Conservation (phyloP, 1,284 basidiomycete species). For the Cutaneotrichosporon sp. region DNA sequence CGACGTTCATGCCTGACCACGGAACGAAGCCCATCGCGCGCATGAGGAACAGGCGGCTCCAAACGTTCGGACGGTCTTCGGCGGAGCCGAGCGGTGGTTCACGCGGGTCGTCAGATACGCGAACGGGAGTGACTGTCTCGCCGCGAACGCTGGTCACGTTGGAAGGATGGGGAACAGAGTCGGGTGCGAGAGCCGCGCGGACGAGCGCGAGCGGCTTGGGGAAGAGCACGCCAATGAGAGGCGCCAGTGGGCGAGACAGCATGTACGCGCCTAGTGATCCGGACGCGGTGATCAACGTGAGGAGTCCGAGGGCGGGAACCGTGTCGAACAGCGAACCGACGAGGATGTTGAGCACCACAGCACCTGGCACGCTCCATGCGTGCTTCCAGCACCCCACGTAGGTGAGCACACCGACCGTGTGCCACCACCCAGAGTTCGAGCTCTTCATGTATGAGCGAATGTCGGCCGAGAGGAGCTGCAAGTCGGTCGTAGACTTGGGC, state of each 20-base stretch:
- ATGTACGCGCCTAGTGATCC: slow-evolving; percentile 78
- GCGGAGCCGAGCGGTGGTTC: slow-evolving; percentile 31
- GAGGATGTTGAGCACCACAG: slow-evolving; percentile 88
- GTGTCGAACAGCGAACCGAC: slow-evolving; percentile 81
- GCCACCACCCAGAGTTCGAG: slow-evolving; percentile 48
- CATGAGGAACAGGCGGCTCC: slow-evolving; percentile 79
- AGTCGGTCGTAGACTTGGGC: slow-evolving; percentile 52
- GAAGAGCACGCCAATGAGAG: slow-evolving; percentile 73
- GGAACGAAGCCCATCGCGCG: slow-evolving; percentile 85
- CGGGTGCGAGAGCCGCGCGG: slow-evolving; percentile 47
- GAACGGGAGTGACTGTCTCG: slow-evolving; percentile 51
- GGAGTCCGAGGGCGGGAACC: slow-evolving; percentile 69
- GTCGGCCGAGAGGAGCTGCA: slow-evolving; percentile 52
- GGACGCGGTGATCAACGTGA: slow-evolving; percentile 76
- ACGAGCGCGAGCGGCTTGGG: slow-evolving; percentile 76
- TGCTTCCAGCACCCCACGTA: slow-evolving; percentile 89
- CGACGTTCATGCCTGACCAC: slow-evolving; percentile 92
- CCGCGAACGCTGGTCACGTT: slow-evolving; percentile 3
- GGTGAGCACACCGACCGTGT: slow-evolving; percentile 69
- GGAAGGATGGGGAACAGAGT: slow-evolving; percentile 29
- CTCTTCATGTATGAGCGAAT: slow-evolving; percentile 51
- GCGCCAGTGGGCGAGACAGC: slow-evolving; percentile 77
- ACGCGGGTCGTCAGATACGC: slow-evolving; percentile 37
- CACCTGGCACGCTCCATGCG: slow-evolving; percentile 89
- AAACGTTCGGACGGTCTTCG: slow-evolving; percentile 57